A percentile compares a stretch with the other conserved stretches of the same genome.
Evolutionary conservation across 306 rosid species (phyloP).

Genomic region (Quercus alba): DNA sequence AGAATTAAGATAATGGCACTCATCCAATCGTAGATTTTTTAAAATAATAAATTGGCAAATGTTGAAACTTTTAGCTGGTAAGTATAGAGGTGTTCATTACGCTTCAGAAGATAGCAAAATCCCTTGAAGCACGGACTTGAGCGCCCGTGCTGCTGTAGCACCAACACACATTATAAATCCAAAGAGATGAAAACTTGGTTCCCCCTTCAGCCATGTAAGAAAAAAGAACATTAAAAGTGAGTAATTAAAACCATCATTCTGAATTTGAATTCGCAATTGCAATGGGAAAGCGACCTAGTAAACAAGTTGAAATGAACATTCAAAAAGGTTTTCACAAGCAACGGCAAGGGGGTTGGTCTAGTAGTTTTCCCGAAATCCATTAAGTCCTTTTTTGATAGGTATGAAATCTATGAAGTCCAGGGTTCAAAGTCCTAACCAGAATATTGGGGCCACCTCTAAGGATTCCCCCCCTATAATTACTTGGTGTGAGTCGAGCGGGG

Average conservation of each 20-base stretch:
- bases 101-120: constrained; percentile 98
- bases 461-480: too few relatives aligned
- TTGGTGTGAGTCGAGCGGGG: too few relatives aligned
- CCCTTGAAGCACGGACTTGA: constrained; percentile 93
- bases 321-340: too few relatives aligned
- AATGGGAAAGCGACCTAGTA: too few relatives aligned
- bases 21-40: background rate
- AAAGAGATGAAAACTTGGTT: constrained; percentile 98
- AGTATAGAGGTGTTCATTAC: constrained; percentile 35
- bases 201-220: constrained; percentile 60
- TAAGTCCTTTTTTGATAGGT: too few relatives aligned
- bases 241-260: constrained; percentile 1
- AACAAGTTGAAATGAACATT: too few relatives aligned
- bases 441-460: too few relatives aligned
- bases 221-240: constrained; percentile 14
- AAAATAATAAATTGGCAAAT: background rate
- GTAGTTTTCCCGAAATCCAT: too few relatives aligned
- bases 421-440: too few relatives aligned
- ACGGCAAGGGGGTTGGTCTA: too few relatives aligned
- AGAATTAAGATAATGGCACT: background rate
- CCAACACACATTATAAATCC: constrained; percentile 91
- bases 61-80: background rate
- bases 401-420: too few relatives aligned
- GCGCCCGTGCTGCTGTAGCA: constrained; percentile 97
- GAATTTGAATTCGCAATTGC: background rate